phyloP scores from a whole-genome alignment of 108 stramenopile species.

The Aurantiochytrium sp. region DNA sequence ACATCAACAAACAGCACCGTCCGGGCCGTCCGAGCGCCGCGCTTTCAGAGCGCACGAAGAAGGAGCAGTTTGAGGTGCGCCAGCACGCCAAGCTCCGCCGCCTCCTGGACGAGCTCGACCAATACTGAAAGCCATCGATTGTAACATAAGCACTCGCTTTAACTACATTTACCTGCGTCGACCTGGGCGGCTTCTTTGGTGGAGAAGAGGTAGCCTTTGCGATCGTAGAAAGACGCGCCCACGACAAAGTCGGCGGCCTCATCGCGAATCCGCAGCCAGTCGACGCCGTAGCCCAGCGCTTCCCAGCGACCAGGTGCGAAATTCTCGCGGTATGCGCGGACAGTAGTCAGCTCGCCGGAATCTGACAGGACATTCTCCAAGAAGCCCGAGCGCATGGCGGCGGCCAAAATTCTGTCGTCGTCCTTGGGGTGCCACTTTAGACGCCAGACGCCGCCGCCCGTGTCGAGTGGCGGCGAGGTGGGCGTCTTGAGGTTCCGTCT shows the following conservation, averaged over 20 bases:
- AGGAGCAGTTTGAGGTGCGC: not conserved
- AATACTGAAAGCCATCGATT: not conserved
- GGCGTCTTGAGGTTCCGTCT: not conserved
- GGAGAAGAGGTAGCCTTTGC: not conserved
- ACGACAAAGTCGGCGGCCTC: not conserved
- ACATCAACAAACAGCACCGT: not conserved
- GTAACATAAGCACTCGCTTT: no score
- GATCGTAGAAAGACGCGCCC: not conserved
- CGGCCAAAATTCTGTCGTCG: not conserved
- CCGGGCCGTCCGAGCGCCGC: not conserved
- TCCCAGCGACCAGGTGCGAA: constrained; percentile 18
- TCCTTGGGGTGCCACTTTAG: not conserved
- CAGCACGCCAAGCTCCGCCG: not conserved
- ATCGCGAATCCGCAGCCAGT: not conserved
- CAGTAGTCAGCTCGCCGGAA: not conserved
- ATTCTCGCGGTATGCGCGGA: not conserved
- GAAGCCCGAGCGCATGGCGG: constrained; percentile 15
- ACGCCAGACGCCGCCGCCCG: not conserved
- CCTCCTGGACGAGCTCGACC: not conserved
- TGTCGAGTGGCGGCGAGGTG: not conserved
- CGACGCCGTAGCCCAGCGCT: not conserved
- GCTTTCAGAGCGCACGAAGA: not conserved
- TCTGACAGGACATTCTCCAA: not conserved
- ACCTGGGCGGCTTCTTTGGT: no score
- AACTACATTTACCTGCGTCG: no score